A percentile compares a stretch with the other conserved stretches of the same genome.
Evolutionary conservation across 352 stramenopile species (phyloP).

Genomic region (Phytophthora cactorum): DNA sequence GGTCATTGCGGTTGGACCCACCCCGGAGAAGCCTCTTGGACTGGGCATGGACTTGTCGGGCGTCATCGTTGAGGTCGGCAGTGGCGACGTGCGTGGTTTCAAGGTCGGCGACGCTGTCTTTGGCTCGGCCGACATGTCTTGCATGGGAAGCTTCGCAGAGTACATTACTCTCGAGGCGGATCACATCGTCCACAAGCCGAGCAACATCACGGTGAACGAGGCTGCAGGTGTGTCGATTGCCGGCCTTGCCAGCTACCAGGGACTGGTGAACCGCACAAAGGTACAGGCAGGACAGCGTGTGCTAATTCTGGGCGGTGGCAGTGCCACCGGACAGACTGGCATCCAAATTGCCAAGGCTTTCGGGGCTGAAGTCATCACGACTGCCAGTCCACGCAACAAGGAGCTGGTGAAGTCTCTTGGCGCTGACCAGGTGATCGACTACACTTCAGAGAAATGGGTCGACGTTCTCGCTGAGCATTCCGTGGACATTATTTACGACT

Average conservation of each 20-base stretch:
- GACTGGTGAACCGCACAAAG: slow-evolving; percentile 29
- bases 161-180: slow-evolving; percentile 23
- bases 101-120: slow-evolving; percentile 40
- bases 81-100: slow-evolving; percentile 27
- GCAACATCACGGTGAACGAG: slow-evolving; percentile 31
- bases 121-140: slow-evolving; percentile 9
- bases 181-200: slow-evolving; percentile 20
- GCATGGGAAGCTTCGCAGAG: slow-evolving; percentile 32
- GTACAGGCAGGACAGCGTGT: slow-evolving; percentile 37
- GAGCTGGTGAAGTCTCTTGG: slow-evolving; percentile 55
- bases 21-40: slow-evolving; percentile 35
- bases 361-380: slow-evolving; percentile 56
- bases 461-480: slow-evolving; percentile 39
- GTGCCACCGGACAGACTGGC: slow-evolving; percentile 53
- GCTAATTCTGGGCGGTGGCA: slow-evolving; percentile 63
- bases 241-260: slow-evolving; percentile 44
- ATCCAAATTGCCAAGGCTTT: slow-evolving; percentile 63
- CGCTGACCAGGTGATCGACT: slow-evolving; percentile 64
- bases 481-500: slow-evolving; percentile 45
- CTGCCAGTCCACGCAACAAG: slow-evolving; percentile 29
- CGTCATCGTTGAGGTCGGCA: slow-evolving; percentile 19
- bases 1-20: slow-evolving; percentile 18
- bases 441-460: slow-evolving; percentile 48
- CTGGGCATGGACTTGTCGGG: slow-evolving; percentile 50
- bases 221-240: slow-evolving; percentile 39